These are phyloP conservation scores for Colletotrichum tropicale DNA, from an alignment of 2,329 filamentous ascomycete genomes.

Conservation along the genomic window DNA sequence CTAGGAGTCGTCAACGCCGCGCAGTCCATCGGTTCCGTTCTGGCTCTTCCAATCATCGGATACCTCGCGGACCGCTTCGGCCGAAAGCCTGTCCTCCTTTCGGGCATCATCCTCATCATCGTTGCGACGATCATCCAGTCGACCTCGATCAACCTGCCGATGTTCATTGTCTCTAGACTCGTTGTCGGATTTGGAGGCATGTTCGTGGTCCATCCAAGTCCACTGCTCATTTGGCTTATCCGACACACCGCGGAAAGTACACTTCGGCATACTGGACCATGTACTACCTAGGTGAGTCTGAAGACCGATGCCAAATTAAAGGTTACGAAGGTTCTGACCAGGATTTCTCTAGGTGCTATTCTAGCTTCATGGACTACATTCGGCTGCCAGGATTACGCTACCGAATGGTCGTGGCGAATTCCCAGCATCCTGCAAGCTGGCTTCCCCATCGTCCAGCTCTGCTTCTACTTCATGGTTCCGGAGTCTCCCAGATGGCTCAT, in stretches of 20 bases:
- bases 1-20: constrained; percentile 45
- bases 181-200: constrained; percentile 40
- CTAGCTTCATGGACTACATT: constrained; percentile 21
- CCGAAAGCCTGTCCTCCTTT: constrained; percentile 37
- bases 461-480: constrained; percentile 35
- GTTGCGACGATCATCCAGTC: constrained; percentile 40
- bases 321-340: background rate
- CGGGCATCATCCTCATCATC: constrained; percentile 38
- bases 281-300: constrained; percentile 28
- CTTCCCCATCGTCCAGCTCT: constrained; percentile 1
- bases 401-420: constrained; percentile 6
- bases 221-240: constrained; percentile 38
- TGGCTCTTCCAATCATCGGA: constrained; percentile 45
- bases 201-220: constrained; percentile 41
- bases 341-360: constrained; percentile 6
- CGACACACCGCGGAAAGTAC: constrained; percentile 36
- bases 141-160: constrained; percentile 36
- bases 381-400: constrained; percentile 7
- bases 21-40: constrained; percentile 46
- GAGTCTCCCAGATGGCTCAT: constrained; percentile 57
- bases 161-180: constrained; percentile 36
- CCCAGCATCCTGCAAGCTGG: constrained; percentile 6
- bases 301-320: background rate
- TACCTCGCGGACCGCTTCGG: constrained; percentile 41
- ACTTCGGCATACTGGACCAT: constrained; percentile 37